These are phyloP conservation scores for Nemania bipapillata DNA, from an alignment of 2,329 filamentous ascomycete genomes.

Conservation along the genomic window DNA sequence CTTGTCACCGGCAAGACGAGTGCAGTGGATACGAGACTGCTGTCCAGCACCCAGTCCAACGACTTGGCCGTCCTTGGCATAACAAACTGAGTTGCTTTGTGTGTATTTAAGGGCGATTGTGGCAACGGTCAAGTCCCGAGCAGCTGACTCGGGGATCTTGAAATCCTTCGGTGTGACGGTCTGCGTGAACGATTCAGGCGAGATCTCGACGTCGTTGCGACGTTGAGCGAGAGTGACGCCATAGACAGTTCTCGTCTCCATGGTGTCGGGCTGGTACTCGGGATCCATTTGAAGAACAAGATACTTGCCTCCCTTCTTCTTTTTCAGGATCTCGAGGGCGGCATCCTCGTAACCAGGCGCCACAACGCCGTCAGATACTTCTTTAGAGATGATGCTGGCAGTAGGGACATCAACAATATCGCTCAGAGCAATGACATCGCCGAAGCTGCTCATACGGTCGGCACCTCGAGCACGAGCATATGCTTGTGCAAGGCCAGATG, in stretches of 20 bases:
- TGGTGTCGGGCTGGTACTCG: slow-evolving; percentile 81
- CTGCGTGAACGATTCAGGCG: slow-evolving; percentile 83
- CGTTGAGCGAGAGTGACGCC: slow-evolving; percentile 88
- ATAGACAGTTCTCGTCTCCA: slow-evolving; percentile 88
- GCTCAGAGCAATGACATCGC: slow-evolving; percentile 93
- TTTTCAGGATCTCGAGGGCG: slow-evolving; percentile 88
- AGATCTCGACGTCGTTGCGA: slow-evolving; percentile 90
- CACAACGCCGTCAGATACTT: slow-evolving; percentile 97
- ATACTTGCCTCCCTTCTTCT: slow-evolving; percentile 99
- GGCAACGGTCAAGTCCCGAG: slow-evolving; percentile 90
- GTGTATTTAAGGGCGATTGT: slow-evolving; percentile 99
- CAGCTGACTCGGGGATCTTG: slow-evolving; percentile 79
- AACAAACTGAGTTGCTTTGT: slow-evolving; percentile 98
- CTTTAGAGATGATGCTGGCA: slow-evolving; percentile 96
- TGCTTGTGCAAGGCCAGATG: slow-evolving; percentile 87
- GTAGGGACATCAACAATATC: slow-evolving; percentile 91
- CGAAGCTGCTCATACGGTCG: slow-evolving; percentile 98
- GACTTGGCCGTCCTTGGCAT: slow-evolving; percentile 91
- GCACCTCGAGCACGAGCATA: slow-evolving; percentile 95
- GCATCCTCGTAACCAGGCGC: slow-evolving; percentile 86
- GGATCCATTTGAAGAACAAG: slow-evolving; percentile 94
- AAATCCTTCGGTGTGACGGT: slow-evolving; percentile 88
- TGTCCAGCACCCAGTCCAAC: slow-evolving; percentile 95
- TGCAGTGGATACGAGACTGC: slow-evolving; percentile 98
- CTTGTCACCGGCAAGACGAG: slow-evolving; percentile 95